Base-by-base conservation (phyloP, 805 yeast species). In the Kodamaea laetipori region DNA sequence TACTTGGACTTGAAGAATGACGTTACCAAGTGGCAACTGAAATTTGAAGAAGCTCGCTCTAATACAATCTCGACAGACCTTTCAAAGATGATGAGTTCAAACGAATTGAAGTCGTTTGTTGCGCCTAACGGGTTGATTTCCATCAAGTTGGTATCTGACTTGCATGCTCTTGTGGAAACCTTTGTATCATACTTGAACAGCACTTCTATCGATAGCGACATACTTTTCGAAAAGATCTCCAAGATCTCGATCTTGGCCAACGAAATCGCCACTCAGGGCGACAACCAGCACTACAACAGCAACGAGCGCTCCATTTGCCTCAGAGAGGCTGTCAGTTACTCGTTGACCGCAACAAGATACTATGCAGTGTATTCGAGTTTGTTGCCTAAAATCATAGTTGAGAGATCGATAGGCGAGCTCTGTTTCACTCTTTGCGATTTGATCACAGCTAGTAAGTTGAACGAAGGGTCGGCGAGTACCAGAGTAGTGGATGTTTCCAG, bases 311-410 rank as follows among this genome's bases (percentile, higher is more conserved):
- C 81, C 33, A 59, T 71, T 34, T 56, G 79, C 17, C 71, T 86
- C 4, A 78, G 83, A 44, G 83, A 84, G 35, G 74, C 92, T 0
- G 76, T 86, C 17, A 80, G 90, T 12, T 89, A 85, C 62, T 77
- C 82, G 0, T 79, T 92, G 32, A 82, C 96, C 3, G 75, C 89
- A 1, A 78, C 90, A 1, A 74, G 96, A 55, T 87, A 88, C 57
- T 85, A 71, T 60, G 78, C 86, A 0, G 66, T 81, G 8, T 83
- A 85, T 52, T 69, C 76, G 3, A 72, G 74, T n/a, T 56, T 86
- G 2, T 64, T 88, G 43, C 96, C 97, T 0, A 76, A 74, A 41
- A 66, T 84, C 15, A 76, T 89, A 2, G 74, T 90, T 13, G 84
- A 88, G 62, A 77, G 89, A 16, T 83, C 97, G 0, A 66, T 87